phyloP scores from a whole-genome alignment of 2,329 filamentous ascomycete genomes.

The Talaromyces sp. region DNA sequence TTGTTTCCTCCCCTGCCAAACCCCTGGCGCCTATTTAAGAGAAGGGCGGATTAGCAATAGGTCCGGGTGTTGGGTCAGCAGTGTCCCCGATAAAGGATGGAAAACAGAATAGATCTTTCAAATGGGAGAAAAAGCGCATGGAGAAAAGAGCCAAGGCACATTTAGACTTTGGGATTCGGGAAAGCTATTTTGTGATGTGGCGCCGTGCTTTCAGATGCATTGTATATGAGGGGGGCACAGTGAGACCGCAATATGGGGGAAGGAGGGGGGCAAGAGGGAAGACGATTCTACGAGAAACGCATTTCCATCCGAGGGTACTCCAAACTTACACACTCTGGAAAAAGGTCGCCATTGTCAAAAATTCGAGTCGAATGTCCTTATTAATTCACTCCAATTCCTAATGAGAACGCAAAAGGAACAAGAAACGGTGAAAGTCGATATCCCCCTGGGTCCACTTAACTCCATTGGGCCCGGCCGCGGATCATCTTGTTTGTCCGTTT shows the following conservation, averaged over 20 bases:
- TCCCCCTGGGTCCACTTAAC: constrained; percentile 19
- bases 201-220: constrained; percentile 19
- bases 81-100: neutral
- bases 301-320: neutral
- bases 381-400: constrained; percentile 5
- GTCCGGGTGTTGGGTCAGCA: constrained; percentile 6
- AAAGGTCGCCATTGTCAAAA: constrained; percentile 49
- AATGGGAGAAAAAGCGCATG: neutral
- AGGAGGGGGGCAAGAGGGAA: neutral
- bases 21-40: constrained; percentile 47
- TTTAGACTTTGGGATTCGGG: constrained; percentile 17
- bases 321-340: constrained; percentile 55
- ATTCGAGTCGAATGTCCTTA: constrained; percentile 12
- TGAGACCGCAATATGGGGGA: neutral
- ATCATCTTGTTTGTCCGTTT: constrained; percentile 25
- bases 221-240: constrained; percentile 25
- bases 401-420: constrained; percentile 5
- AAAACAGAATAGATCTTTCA: neutral
- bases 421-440: constrained; percentile 16
- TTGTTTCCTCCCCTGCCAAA: constrained; percentile 53
- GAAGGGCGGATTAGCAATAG: constrained; percentile 25
- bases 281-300: neutral
- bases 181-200: constrained; percentile 13
- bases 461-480: constrained; percentile 23
- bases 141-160: neutral